Percentiles rank a stretch among this genome's conserved stretches.
Evolutionary conservation across 108 stramenopile species (phyloP).

Genomic region (Poteriospumella lacustris): DNA sequence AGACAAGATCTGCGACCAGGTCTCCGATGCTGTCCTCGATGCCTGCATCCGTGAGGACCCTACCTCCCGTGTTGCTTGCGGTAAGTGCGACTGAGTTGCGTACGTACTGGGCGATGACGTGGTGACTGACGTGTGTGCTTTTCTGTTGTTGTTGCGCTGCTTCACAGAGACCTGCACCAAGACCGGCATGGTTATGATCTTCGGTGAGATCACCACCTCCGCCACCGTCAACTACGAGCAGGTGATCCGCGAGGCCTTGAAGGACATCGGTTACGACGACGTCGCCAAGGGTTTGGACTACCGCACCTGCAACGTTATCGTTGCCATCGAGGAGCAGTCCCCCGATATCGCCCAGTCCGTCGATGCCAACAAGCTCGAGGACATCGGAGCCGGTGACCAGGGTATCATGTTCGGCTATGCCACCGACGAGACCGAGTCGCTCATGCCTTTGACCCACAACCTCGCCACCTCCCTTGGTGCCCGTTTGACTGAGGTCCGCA

Average conservation of each 20-base stretch:
- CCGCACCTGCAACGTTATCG: constrained; percentile 93
- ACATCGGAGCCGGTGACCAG: constrained; percentile 95
- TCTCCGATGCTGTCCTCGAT: constrained; percentile 91
- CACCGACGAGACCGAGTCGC: constrained; percentile 81
- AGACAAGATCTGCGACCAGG: constrained; percentile 94
- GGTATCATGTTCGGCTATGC: constrained; percentile 96
- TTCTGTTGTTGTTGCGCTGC: too few relatives aligned
- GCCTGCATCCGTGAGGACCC: constrained; percentile 87
- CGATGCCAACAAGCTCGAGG: constrained; percentile 74
- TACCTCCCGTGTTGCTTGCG: constrained; percentile 81
- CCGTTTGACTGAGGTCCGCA: constrained; percentile 86
- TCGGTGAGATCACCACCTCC: constrained; percentile 92
- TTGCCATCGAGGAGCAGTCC: constrained; percentile 91
- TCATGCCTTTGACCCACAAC: constrained; percentile 90
- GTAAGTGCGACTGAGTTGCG: neutral
- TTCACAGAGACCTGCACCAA: constrained; percentile 81
- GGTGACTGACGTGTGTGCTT: neutral
- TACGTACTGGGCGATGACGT: neutral
- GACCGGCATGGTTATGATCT: constrained; percentile 95
- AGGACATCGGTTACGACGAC: constrained; percentile 84
- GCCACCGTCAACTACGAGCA: constrained; percentile 94
- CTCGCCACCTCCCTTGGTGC: constrained; percentile 83
- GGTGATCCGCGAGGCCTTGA: constrained; percentile 84
- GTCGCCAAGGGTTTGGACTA: constrained; percentile 90
- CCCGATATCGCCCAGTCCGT: constrained; percentile 94